Base-by-base conservation (phyloP, 2,329 filamentous ascomycete species). In the Herpotrichia juniperi region DNA sequence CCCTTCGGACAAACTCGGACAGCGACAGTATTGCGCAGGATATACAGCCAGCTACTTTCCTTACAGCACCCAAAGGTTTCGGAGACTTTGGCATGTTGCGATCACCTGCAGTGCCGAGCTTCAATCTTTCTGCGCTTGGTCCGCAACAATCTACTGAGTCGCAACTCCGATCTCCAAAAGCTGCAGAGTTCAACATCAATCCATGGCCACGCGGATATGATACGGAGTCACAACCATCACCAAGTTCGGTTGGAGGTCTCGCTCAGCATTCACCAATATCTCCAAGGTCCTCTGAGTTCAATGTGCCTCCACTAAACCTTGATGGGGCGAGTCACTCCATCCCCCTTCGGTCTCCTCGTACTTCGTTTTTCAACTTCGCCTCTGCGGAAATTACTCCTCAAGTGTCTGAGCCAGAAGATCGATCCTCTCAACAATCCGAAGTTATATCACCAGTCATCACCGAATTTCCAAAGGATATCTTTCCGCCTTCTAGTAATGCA, bases 391-490 rank as follows among this genome's bases (percentile, higher is more conserved):
- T 24, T 8, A 31, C 42, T 10, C 39, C 51, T 9, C 25, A 50
- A 10, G 39, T 28, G 6, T 25, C 30, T 6, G 46, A 22, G 4
- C 30, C 43, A 16, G 34, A n/a, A 31, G 25, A 50, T 17, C 31
- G 40, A 22, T 40, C 46, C 1, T 46, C 50, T 10, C 48, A 57
- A 5, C n/a, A 54, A 28, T 53, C 61, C 14, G 63, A 63, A 16
- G 12, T 68, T 3, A 44, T 49, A 10, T 80, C 78, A 6, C 78
- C 79, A 16, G 66, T 74, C 24, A 65, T 73, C 16, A 68, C 68
- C 5, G 63, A 70, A 30, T 75, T 75, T 44, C 67, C 72, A 9
- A 66, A 67, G 42, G 65, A 71, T 51, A 45, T 64, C 8, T 69
- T 74, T 32, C 50, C 57, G 19, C 49, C 51, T 16, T 32, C 51